Evolutionary conservation across 768 basidiomycete species (phyloP).

Genomic region (Mycena alexandri): DNA sequence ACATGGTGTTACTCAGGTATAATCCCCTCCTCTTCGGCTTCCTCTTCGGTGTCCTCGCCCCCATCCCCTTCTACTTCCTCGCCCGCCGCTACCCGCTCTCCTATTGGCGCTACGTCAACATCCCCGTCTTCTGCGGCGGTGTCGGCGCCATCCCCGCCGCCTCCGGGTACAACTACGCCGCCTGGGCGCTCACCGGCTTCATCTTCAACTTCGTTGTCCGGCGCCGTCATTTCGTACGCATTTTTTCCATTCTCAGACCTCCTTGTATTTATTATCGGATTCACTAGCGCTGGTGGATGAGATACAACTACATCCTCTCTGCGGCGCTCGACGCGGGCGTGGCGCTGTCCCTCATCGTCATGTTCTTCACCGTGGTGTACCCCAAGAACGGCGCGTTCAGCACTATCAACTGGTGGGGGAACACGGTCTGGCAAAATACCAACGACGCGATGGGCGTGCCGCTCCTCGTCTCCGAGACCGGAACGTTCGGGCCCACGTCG

Average conservation of each 20-base stretch:
- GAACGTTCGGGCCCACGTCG: constrained; percentile 70
- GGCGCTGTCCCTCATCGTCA: constrained; percentile 65
- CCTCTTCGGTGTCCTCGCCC: constrained; percentile 77
- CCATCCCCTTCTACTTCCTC: constrained; percentile 87
- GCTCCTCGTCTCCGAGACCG: constrained; percentile 58
- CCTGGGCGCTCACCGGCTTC: constrained; percentile 84
- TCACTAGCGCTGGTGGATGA: constrained; percentile 86
- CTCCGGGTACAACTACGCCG: constrained; percentile 88
- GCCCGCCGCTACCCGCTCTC: constrained; percentile 86
- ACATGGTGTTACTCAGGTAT: constrained; percentile 63
- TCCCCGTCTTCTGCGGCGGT: constrained; percentile 86
- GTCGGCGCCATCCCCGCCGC: constrained; percentile 84
- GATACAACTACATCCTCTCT: constrained; percentile 91
- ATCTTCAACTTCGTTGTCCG: constrained; percentile 89
- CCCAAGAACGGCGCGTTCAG: constrained; percentile 65
- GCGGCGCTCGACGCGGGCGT: constrained; percentile 78
- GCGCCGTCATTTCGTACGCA: constrained; percentile 43
- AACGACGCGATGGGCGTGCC: constrained; percentile 75
- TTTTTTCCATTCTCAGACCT: too few relatives aligned
- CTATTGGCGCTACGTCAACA: constrained; percentile 86
- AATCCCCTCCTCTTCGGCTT: constrained; percentile 73
- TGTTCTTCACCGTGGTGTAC: constrained; percentile 72
- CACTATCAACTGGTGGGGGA: constrained; percentile 83
- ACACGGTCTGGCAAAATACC: constrained; percentile 78
- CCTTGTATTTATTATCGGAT: constrained; percentile 53